These are phyloP conservation scores for Carex scoparia DNA, from an alignment of 176 grass and related monocot genomes.

Conservation along the genomic window DNA sequence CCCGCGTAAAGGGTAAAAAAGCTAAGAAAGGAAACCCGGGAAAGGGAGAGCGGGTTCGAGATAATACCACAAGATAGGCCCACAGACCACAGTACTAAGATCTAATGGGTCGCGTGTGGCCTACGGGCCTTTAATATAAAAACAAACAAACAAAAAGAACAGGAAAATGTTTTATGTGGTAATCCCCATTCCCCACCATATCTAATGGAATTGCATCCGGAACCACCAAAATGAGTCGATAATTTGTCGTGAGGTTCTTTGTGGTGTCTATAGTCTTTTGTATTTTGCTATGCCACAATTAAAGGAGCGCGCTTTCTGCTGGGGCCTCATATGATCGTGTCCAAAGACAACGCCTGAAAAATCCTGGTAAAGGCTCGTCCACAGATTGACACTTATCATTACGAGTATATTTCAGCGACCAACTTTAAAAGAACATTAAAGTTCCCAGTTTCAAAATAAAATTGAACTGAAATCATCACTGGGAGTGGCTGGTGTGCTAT, in stretches of 20 bases:
- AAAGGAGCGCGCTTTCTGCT: background rate
- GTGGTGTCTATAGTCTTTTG: background rate
- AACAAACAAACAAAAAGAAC: background rate
- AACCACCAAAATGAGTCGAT: slow-evolving; percentile 3
- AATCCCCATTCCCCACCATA: background rate
- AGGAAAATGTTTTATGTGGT: slow-evolving; percentile 19
- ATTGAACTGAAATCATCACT: no score
- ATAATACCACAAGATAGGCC: no score
- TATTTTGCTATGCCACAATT: background rate
- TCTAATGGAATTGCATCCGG: background rate
- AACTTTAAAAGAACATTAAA: no score
- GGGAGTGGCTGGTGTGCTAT: no score
- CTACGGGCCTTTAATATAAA: background rate
- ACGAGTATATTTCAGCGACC: no score
- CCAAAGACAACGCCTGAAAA: background rate
- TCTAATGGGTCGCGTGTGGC: background rate
- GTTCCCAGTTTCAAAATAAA: no score
- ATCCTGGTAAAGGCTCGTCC: background rate
- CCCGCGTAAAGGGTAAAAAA: background rate
- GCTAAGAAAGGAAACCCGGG: background rate
- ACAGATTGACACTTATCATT: background rate
- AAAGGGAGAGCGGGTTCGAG: background rate
- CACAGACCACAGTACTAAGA: no score
- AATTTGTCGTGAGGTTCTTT: background rate
- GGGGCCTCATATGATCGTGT: background rate